phyloP scores from a whole-genome alignment of 768 basidiomycete genomes.

The Rhodotorula diobovata region DNA sequence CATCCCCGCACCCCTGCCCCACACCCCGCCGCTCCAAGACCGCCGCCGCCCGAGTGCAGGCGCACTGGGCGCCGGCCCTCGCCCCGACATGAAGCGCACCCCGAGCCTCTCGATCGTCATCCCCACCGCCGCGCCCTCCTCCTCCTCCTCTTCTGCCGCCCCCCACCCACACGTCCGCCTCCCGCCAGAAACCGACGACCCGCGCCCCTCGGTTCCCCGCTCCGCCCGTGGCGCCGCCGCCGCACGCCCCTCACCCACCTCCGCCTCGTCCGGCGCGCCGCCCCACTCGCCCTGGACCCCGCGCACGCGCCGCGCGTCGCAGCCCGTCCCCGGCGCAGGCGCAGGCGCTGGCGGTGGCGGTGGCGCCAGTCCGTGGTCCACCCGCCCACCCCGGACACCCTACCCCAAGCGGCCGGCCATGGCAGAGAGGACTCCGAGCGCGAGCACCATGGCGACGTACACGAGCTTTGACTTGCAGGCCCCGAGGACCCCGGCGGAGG shows the following conservation, averaged over 20 bases:
- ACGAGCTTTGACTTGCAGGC: slow-evolving; percentile 8
- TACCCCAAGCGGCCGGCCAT: not conserved
- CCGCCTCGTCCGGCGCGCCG: not conserved
- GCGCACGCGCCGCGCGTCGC: not conserved
- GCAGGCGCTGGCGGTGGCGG: no score
- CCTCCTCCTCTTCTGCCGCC: not conserved
- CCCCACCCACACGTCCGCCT: no score
- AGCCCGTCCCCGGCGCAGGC: no score
- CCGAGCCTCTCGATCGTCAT: not conserved
- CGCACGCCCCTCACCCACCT: not conserved
- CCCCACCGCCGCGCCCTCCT: not conserved
- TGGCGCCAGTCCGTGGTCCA: not conserved
- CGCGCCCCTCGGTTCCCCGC: no score
- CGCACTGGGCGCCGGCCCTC: accelerated
- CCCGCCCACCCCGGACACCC: not conserved
- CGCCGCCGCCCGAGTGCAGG: not conserved
- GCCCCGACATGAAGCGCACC: not conserved
- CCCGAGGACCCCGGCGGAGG: slow-evolving; percentile 9
- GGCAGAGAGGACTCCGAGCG: not conserved
- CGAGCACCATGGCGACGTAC: not conserved
- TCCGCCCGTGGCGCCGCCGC: no score
- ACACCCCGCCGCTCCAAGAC: not conserved
- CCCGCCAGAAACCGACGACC: no score
- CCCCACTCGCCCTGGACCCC: not conserved
- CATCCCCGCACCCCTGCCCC: not conserved